Base-by-base conservation (phyloP, 192 early-diverging fungal genomes). In the Jimgerdemannia lactiflua region DNA sequence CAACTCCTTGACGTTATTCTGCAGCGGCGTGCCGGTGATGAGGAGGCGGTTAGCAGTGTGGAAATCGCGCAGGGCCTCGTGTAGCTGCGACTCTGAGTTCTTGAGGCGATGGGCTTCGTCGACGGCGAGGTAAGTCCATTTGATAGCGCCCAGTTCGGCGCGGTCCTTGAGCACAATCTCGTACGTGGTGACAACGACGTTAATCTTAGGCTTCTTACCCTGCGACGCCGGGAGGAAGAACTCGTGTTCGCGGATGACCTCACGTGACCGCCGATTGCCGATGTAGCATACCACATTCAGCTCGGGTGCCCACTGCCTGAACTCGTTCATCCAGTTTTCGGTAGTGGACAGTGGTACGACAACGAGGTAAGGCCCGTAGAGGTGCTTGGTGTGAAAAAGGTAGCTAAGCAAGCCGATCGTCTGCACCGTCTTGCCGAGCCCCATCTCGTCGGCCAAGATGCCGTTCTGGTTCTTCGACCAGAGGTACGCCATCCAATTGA, bases 51-150 rank as follows among this genome's bases (percentile, higher is more conserved):
- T 98, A 17, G 88, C 86, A 4, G 95, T 96, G 75, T 91, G 82
- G 83, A 98, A 99, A 19, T 91, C 89, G 71, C 90, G 89, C 29
- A 99, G 85, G 18, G 93, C 92, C 79, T 98, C 94, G 78, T 98
- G 94, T n/a, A 99, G 86, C 79, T 96, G 94, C 3, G 96, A 98
- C 74, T 94, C 93, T 41, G 90, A 88, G 80, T 98, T 99, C 79
- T 99, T 99, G 64, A 99, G 87, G 17, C 97, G 90, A 82, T 99
- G 98, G 4, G 98, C 98, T 82, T 99, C 98, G 73, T 99, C 98
- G 1, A 99, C 96, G 0, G 94, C 95, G 63, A 99, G 79, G 76
- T 94, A 97, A 42, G 91, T 91, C 98, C 98, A 99, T 65, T 91
- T 90, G 76, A 99, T 95, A 49, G 75, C 75, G 17, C 92, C 91